phyloP scores from a whole-genome alignment of 2,329 filamentous ascomycete species.

The Fusarium goolgardi region DNA sequence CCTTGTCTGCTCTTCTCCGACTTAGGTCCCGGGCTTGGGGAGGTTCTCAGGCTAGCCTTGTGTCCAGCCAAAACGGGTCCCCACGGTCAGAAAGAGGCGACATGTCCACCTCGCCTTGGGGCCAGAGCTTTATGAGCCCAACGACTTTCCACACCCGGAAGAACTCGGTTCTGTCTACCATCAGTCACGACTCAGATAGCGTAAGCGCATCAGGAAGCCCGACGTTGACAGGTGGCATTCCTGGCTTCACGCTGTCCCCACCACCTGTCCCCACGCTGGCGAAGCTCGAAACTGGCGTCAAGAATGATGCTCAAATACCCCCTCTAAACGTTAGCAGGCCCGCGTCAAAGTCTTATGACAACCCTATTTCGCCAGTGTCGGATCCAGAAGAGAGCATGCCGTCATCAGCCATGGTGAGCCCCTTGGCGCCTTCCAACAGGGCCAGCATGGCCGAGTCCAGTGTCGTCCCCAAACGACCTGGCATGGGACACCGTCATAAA shows the following conservation, averaged over 20 bases:
- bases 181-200: slow-evolving; percentile 61
- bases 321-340: slow-evolving; percentile 24
- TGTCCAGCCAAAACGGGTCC: slow-evolving; percentile 64
- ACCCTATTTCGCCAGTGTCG: slow-evolving; percentile 38
- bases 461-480: slow-evolving; percentile 25
- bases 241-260: slow-evolving; percentile 47
- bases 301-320: slow-evolving; percentile 25
- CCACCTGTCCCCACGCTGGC: slow-evolving; percentile 39
- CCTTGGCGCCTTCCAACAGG: slow-evolving; percentile 37
- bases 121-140: slow-evolving; percentile 37
- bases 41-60: slow-evolving; percentile 79
- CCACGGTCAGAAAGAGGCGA: slow-evolving; percentile 63
- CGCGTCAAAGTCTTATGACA: slow-evolving; percentile 23
- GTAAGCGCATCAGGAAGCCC: slow-evolving; percentile 62
- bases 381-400: slow-evolving; percentile 35
- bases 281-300: slow-evolving; percentile 22
- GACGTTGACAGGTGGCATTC: slow-evolving; percentile 59
- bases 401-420: slow-evolving; percentile 36
- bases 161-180: slow-evolving; percentile 62
- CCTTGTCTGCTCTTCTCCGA: slow-evolving; percentile 76
- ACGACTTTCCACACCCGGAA: slow-evolving; percentile 57
- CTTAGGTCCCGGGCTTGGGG: slow-evolving; percentile 83
- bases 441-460: slow-evolving; percentile 25
- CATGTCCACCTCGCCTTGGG: slow-evolving; percentile 58
- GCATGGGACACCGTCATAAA: slow-evolving; percentile 62